Evolutionary conservation across 129 eudicot genomes (phyloP).

Genomic region (Saposhnikovia divaricata): DNA sequence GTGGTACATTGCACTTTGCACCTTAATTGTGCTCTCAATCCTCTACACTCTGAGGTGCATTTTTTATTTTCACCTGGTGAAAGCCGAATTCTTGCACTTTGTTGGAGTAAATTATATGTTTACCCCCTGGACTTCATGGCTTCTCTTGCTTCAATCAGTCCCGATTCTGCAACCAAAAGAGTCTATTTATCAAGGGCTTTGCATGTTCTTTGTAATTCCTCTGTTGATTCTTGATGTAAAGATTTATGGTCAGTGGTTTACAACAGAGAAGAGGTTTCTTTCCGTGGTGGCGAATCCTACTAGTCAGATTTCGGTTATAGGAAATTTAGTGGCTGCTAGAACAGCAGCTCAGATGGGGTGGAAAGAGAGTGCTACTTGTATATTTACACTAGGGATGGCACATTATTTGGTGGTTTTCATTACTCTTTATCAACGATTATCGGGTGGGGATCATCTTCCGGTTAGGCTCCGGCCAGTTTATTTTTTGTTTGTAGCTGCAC

Average conservation of each 20-base stretch:
- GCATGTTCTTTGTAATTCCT: slow-evolving; percentile 46
- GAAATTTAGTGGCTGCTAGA: slow-evolving; percentile 66
- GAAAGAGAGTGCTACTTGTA: slow-evolving; percentile 56
- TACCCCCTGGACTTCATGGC: slow-evolving; percentile 80
- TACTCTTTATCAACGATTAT: slow-evolving; percentile 64
- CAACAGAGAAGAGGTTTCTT: slow-evolving; percentile 48
- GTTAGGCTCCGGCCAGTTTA: slow-evolving; percentile 63
- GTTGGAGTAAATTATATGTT: slow-evolving; percentile 63
- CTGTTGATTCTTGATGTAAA: slow-evolving; percentile 58
- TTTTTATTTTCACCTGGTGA: slow-evolving; percentile 48
- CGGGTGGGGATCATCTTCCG: slow-evolving; percentile 43
- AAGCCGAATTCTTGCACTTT: slow-evolving; percentile 48
- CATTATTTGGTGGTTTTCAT: slow-evolving; percentile 69
- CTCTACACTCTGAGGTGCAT: slow-evolving; percentile 50
- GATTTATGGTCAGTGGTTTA: slow-evolving; percentile 83
- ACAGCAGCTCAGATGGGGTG: slow-evolving; percentile 65
- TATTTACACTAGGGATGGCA: slow-evolving; percentile 53
- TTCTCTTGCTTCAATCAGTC: slow-evolving; percentile 44
- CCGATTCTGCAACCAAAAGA: slow-evolving; percentile 24
- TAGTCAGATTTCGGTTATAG: slow-evolving; percentile 68
- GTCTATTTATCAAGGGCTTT: slow-evolving; percentile 19
- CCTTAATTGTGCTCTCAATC: slow-evolving; percentile 27
- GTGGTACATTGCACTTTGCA: slow-evolving; percentile 35
- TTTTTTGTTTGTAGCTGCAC: slow-evolving; percentile 72
- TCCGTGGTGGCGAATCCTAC: slow-evolving; percentile 75